Conservation (phyloP, 169 alveolate genomes). For the Eimeria necatrix region DNA sequence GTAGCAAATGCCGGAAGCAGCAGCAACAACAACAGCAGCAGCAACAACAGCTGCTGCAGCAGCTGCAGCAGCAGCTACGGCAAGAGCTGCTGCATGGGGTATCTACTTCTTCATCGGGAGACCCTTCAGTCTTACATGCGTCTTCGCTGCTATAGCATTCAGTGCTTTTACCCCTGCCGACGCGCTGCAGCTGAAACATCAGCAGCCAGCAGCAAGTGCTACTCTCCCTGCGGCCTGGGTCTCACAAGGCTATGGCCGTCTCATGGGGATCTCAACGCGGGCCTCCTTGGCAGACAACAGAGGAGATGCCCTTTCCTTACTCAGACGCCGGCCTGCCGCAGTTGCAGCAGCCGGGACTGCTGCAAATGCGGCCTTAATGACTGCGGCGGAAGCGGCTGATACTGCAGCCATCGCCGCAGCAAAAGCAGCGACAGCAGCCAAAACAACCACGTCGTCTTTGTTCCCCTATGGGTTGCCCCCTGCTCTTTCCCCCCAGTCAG, state of each 20-base stretch:
- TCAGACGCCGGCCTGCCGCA: background rate
- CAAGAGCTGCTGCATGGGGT: no score
- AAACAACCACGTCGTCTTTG: background rate
- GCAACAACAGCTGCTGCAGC: no score
- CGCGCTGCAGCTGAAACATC: conserved; percentile 6
- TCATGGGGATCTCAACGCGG: background rate
- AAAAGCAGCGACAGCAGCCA: conserved; percentile 47
- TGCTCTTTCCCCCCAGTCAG: background rate
- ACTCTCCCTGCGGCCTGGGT: background rate
- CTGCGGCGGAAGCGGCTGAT: background rate
- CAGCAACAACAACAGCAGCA: background rate
- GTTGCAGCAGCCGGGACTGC: background rate
- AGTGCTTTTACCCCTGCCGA: background rate
- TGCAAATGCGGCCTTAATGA: background rate
- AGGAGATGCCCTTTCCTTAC: background rate
- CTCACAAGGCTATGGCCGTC: background rate
- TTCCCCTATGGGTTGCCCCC: conserved; percentile 35
- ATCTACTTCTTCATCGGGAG: background rate
- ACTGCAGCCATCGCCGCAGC: background rate
- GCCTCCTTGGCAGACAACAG: background rate
- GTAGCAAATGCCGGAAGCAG: background rate
- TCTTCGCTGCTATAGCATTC: background rate
- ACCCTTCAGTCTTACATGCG: background rate
- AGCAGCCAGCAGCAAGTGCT: background rate
- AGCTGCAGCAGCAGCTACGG: no score